Conservation (phyloP, 2,329 filamentous ascomycete species). For the Immersiporthe knoxdaviesiana region DNA sequence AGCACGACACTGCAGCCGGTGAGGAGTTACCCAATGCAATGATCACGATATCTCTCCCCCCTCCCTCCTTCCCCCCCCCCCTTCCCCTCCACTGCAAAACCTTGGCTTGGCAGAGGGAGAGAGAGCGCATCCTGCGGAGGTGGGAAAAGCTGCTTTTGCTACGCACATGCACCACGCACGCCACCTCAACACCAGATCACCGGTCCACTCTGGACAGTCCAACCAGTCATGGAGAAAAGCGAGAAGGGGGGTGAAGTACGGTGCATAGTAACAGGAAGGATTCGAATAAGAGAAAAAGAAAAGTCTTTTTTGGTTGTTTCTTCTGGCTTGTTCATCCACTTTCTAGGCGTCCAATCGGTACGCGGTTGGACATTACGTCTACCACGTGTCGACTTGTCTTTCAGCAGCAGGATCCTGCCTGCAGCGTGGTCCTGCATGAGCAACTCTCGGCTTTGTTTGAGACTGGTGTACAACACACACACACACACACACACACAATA, state of each 20-base stretch:
- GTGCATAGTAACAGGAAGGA: neutral
- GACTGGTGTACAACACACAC: slow-evolving; percentile 4
- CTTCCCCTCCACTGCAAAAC: slow-evolving; percentile 18
- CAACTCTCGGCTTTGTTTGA: too few species aligned
- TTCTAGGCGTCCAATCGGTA: slow-evolving; percentile 13
- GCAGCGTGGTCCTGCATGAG: slow-evolving; percentile 6
- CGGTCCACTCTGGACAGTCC: neutral
- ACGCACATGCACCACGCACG: slow-evolving; percentile 4
- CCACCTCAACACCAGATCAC: neutral
- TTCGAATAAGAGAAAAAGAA: neutral
- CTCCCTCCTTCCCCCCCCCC: too few species aligned
- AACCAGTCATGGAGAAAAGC: neutral
- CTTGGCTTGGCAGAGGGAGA: neutral
- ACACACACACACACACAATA: too few species aligned
- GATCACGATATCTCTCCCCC: slow-evolving; percentile 48
- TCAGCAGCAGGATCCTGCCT: slow-evolving; percentile 14
- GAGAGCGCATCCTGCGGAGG: neutral
- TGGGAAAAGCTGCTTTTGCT: neutral
- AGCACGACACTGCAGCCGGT: slow-evolving; percentile 30
- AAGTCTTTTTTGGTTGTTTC: neutral
- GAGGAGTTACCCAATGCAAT: slow-evolving; percentile 31
- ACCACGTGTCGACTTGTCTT: slow-evolving; percentile 12
- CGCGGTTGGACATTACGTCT: neutral
- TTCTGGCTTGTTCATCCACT: slow-evolving; percentile 3
- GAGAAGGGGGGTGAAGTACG: neutral